Percentiles rank a stretch among this genome's conserved stretches.
These are phyloP conservation scores for Solanum pinnatisectum DNA, from an alignment of 257 asterid species.

Conservation along the genomic window DNA sequence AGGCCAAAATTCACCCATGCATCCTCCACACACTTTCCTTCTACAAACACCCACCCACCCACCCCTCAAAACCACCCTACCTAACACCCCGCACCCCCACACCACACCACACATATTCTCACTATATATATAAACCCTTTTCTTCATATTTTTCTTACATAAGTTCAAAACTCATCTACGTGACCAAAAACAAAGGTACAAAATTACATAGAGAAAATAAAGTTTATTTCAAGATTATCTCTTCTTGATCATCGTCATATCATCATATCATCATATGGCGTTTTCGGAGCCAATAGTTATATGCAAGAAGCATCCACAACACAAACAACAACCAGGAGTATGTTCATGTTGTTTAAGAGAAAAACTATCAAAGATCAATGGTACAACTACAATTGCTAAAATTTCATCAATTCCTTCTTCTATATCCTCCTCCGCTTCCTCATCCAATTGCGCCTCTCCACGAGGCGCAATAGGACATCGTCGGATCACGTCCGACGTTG, in stretches of 20 bases:
- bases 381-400: neutral
- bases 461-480: constrained; percentile 16
- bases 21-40: neutral
- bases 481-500: constrained; percentile 30
- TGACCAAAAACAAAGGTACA: neutral
- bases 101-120: neutral
- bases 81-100: neutral
- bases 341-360: constrained; percentile 58
- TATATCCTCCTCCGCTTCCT: constrained; percentile 16
- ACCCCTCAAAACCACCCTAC: neutral
- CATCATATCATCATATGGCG: constrained; percentile 10
- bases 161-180: neutral
- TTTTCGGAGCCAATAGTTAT: constrained; percentile 30
- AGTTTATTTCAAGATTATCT: neutral
- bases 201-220: neutral
- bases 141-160: neutral
- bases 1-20: neutral
- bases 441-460: constrained; percentile 26
- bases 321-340: constrained; percentile 54
- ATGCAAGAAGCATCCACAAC: constrained; percentile 49
- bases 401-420: constrained; percentile 10
- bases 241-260: neutral
- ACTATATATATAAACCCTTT: neutral
- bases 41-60: neutral
- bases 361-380: constrained; percentile 26